These are phyloP conservation scores for Pseudopediastrum boryanum DNA, from an alignment of 139 green algal genomes.

Conservation along the genomic window DNA sequence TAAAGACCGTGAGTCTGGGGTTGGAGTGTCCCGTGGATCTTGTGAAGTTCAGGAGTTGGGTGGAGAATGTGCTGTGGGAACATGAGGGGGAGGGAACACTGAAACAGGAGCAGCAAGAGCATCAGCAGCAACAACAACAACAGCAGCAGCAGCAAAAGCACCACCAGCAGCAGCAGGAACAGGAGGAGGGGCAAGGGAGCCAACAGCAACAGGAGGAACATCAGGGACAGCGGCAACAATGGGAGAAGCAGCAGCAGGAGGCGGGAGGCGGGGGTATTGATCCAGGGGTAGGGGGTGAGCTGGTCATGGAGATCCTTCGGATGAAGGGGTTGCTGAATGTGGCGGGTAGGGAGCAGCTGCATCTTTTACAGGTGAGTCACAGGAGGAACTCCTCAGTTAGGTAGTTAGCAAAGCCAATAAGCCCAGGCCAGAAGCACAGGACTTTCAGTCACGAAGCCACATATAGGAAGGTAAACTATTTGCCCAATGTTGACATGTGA, in stretches of 20 bases:
- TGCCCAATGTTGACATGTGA: not conserved
- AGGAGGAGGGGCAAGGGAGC: not conserved
- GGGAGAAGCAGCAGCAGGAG: not conserved
- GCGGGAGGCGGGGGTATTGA: not conserved
- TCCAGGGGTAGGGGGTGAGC: constrained; percentile 36
- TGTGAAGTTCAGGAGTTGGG: constrained; percentile 47
- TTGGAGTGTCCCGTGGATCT: constrained; percentile 41
- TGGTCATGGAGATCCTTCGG: constrained; percentile 65
- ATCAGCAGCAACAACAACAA: not conserved
- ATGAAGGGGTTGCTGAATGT: constrained; percentile 83
- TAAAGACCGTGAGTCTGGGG: constrained; percentile 44
- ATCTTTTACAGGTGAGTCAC: constrained; percentile 59
- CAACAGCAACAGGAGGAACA: not conserved
- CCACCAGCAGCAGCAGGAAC: not conserved
- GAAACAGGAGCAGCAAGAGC: not conserved
- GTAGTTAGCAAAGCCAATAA: too few relatives aligned
- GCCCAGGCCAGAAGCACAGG: too few relatives aligned
- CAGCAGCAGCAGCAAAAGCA: not conserved
- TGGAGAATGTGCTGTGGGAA: constrained; percentile 75
- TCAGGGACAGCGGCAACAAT: not conserved
- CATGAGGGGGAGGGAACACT: not conserved
- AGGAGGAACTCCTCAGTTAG: not conserved
- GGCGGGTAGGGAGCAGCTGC: constrained; percentile 42
- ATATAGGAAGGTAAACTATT: not conserved
- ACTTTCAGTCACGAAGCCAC: too few relatives aligned